phyloP scores from a whole-genome alignment of 176 grass and related monocot genomes.

The Tuctoria greenei region DNA sequence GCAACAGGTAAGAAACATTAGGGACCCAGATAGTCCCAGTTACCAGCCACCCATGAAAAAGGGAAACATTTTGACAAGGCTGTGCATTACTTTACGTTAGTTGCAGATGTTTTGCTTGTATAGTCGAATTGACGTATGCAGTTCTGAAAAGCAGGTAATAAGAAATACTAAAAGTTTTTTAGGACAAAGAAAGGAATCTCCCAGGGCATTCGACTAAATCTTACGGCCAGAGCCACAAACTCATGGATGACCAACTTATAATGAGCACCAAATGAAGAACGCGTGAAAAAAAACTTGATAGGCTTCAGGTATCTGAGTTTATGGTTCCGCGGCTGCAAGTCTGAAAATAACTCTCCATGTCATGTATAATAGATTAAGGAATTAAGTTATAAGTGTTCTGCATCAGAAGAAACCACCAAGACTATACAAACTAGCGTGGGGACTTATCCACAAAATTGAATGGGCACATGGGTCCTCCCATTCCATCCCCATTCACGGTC shows the following conservation, averaged over 20 bases:
- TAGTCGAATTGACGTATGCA: not conserved
- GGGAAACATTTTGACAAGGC: not conserved
- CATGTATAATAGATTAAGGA: not conserved
- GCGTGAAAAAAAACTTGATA: not conserved
- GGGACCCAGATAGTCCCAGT: no score
- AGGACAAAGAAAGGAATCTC: no score
- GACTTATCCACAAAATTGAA: conserved; percentile 51
- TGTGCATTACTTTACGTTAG: not conserved
- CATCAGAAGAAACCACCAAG: not conserved
- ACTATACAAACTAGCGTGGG: conserved; percentile 19
- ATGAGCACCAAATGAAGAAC: not conserved
- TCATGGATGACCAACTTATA: not conserved
- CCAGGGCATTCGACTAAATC: not conserved
- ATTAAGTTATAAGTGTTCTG: not conserved
- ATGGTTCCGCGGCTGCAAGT: not conserved
- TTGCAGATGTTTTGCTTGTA: not conserved
- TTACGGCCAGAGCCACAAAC: not conserved
- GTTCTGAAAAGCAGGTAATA: no score
- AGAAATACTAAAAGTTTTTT: no score
- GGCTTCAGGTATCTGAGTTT: not conserved
- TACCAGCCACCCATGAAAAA: no score
- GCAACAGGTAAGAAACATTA: no score
- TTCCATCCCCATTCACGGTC: conserved; percentile 33
- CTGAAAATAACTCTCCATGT: no score
- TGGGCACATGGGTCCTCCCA: conserved; percentile 22